A percentile compares a stretch with the other conserved stretches of the same genome.
phyloP scores from a whole-genome alignment of 2,329 filamentous ascomycete species.

The Zopfia rhizophila region DNA sequence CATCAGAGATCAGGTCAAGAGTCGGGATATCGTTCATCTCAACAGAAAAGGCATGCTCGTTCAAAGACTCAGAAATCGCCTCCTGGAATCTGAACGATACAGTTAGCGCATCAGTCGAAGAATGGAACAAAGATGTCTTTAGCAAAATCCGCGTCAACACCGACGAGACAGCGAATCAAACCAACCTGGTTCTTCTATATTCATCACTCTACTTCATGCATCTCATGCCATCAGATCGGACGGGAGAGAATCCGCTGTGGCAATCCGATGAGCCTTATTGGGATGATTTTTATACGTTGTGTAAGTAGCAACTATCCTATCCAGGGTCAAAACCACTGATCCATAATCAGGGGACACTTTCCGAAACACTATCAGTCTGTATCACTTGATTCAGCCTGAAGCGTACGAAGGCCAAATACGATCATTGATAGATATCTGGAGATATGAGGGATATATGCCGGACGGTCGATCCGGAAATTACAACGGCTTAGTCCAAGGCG shows the following conservation, averaged over 20 bases:
- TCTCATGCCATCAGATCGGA: conserved; percentile 50
- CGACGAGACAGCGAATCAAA: conserved; percentile 13
- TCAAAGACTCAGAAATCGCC: conserved; percentile 56
- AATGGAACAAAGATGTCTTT: conserved; percentile 63
- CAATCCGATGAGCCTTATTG: conserved; percentile 46
- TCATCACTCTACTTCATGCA: conserved; percentile 44
- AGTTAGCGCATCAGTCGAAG: conserved; percentile 48
- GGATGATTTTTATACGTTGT: conserved; percentile 43
- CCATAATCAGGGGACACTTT: conserved; percentile 19
- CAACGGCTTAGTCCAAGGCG: conserved; percentile 48
- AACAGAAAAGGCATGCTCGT: conserved; percentile 57
- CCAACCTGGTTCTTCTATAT: conserved; percentile 44
- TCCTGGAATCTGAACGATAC: conserved; percentile 53
- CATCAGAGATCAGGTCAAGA: conserved; percentile 56
- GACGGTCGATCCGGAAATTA: conserved; percentile 47
- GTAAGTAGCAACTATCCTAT: conserved; percentile 3
- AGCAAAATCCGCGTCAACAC: conserved; percentile 58
- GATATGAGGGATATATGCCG: conserved; percentile 46
- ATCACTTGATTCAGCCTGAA: conserved; percentile 24
- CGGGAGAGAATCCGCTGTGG: conserved; percentile 39
- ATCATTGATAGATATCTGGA: conserved; percentile 29
- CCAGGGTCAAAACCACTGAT: not conserved
- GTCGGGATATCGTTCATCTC: conserved; percentile 63
- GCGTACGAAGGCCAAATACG: conserved; percentile 19
- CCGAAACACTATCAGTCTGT: conserved; percentile 22